Evolutionary conservation across 306 rosid genomes (phyloP), one percentile per base, ranked within the genome.

Genomic region (Arachis hypogaea): DNA sequence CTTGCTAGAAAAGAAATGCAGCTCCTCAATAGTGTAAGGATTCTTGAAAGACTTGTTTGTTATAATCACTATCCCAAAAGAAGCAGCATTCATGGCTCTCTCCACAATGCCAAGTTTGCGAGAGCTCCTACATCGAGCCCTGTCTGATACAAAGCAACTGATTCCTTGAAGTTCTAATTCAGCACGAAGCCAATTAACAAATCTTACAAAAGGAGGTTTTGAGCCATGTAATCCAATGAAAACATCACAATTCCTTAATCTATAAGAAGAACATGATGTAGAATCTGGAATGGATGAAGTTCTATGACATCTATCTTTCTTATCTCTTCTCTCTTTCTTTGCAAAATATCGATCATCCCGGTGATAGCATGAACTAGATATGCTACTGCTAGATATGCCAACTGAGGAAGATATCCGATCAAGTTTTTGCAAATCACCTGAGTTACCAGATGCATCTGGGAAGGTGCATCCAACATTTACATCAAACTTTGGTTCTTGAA

Each of bases 91-190:
- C 94, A 90, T 92, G 22, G 92, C 98, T 81, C 84, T 90, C 84
- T 92, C 96, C 50, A 78, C 84, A 67, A 81, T 78, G 71, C 82
- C 69, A 59, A 75, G 91, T 69, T 88, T 90, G 66, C 90, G 88
- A 5, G 91, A 80, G 78, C 62, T 90, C 81, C 89, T 81, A 82
- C 89, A 83, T 44, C 85, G 86, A 59, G 96, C 86, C 78, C 92
- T 81, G 74, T 92, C 96, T 5, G 92, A 88, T 56, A 88, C 84
- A 76, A 88, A 90, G 80, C 98, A 92, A 76, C 89, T 82, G 68
- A 92, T 85, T 66, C 98, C 98, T 75, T 92, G 96, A 79, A 85
- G 80, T 81, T 92, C 98, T 73, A 92, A 77, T 82, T 92, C 98
- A 6, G 92, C 88, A 47, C 88, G 83, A 7, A 92, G 91, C 98